phyloP scores from a whole-genome alignment of 257 asterid genomes.

The Solanum infundibuliforme region DNA sequence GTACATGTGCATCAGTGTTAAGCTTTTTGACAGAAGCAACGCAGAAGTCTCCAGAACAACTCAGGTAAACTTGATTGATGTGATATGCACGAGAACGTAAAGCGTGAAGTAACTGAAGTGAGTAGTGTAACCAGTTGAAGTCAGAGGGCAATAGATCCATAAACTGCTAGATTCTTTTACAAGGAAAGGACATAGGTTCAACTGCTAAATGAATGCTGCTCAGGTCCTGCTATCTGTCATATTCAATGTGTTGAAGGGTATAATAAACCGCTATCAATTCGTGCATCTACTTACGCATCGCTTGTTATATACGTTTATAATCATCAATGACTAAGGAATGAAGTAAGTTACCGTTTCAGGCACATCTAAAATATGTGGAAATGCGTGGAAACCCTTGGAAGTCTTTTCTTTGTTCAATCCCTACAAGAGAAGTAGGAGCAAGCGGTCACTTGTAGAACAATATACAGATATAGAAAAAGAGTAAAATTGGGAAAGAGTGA shows the following conservation, averaged over 20 bases:
- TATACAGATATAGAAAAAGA: neutral
- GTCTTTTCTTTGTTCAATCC: neutral
- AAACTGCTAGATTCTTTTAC: neutral
- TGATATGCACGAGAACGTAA: neutral
- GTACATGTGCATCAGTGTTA: neutral
- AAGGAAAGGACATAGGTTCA: neutral
- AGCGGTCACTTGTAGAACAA: neutral
- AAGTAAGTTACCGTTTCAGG: neutral
- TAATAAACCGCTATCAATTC: neutral
- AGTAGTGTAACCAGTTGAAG: neutral
- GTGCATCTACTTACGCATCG: neutral
- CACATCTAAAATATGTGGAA: neutral
- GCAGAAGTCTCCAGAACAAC: neutral
- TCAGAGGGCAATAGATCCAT: neutral
- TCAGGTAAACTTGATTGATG: neutral
- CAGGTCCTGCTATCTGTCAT: neutral
- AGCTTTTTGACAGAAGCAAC: neutral
- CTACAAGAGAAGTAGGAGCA: neutral
- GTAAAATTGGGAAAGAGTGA: neutral
- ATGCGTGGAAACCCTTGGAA: neutral
- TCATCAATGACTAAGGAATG: neutral
- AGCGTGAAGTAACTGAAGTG: neutral
- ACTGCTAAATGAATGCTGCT: neutral
- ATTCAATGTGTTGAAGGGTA: neutral
- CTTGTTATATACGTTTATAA: neutral